phyloP scores from a whole-genome alignment of 441 rosid species.

The Cnidoscolus chayamansa region DNA sequence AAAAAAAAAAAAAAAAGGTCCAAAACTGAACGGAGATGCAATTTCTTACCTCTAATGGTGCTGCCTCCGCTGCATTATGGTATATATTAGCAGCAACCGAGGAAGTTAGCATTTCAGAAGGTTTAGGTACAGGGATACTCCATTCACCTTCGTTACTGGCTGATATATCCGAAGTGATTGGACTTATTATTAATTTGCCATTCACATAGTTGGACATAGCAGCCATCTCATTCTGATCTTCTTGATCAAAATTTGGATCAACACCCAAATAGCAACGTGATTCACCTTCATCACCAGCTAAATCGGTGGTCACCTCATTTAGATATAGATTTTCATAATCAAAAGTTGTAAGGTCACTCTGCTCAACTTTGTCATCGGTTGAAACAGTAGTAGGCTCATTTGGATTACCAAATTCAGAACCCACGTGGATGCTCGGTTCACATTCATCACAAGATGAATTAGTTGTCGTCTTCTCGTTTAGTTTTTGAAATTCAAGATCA shows the following conservation, averaged over 20 bases:
- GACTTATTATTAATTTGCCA: neutral
- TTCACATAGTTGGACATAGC: constrained; percentile 1
- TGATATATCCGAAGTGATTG: constrained; percentile 6
- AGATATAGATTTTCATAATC: constrained; percentile 16
- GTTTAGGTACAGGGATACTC: neutral
- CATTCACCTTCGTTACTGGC: neutral
- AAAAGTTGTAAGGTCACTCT: neutral
- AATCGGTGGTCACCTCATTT: neutral
- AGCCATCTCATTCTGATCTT: neutral
- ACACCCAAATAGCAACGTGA: neutral
- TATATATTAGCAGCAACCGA: neutral
- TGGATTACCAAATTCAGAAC: neutral
- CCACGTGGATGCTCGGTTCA: neutral
- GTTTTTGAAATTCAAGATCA: neutral
- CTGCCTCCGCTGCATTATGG: neutral
- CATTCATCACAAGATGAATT: neutral
- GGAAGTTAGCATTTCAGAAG: neutral
- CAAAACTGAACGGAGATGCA: neutral
- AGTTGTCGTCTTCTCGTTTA: neutral
- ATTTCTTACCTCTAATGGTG: neutral
- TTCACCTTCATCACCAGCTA: neutral
- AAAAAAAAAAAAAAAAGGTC: neutral
- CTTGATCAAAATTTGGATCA: neutral
- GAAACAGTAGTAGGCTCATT: neutral
- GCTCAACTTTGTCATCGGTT: neutral